Evolutionary conservation across 495 filamentous ascomycete genomes (phyloP).

Genomic region (Rostrohypoxylon terebratum): DNA sequence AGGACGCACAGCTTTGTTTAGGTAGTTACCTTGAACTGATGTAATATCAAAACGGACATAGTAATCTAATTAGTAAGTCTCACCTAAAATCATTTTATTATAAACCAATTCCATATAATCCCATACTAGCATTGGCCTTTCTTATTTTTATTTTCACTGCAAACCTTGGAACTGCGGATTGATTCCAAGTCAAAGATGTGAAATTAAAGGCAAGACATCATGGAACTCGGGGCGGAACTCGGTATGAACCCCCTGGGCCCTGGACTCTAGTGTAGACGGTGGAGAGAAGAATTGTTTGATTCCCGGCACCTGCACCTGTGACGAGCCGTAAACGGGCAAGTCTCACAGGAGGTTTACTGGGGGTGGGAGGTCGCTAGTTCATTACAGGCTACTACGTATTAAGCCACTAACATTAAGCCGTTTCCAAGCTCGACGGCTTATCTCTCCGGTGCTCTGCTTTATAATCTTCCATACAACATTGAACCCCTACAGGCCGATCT

Average conservation of each 20-base stretch:
- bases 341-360: neutral
- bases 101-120: too few relatives aligned
- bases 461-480: conserved; percentile 16
- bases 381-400: neutral
- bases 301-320: neutral
- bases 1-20: too few relatives aligned
- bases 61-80: too few relatives aligned
- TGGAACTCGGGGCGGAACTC: neutral
- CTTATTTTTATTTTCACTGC: too few relatives aligned
- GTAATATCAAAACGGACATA: too few relatives aligned
- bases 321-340: neutral
- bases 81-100: too few relatives aligned
- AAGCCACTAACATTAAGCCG: neutral
- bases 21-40: too few relatives aligned
- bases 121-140: too few relatives aligned
- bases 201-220: neutral
- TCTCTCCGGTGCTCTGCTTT: conserved; percentile 27
- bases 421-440: neutral
- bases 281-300: conserved; percentile 3
- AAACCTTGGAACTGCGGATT: neutral
- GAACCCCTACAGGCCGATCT: neutral
- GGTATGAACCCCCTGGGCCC: neutral
- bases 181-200: neutral
- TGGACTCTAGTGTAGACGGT: too few relatives aligned
- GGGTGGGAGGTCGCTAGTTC: neutral